A percentile compares a stretch with the other conserved stretches of the same genome.
phyloP scores from a whole-genome alignment of 108 stramenopile genomes.

The Skeletonema costatum region DNA sequence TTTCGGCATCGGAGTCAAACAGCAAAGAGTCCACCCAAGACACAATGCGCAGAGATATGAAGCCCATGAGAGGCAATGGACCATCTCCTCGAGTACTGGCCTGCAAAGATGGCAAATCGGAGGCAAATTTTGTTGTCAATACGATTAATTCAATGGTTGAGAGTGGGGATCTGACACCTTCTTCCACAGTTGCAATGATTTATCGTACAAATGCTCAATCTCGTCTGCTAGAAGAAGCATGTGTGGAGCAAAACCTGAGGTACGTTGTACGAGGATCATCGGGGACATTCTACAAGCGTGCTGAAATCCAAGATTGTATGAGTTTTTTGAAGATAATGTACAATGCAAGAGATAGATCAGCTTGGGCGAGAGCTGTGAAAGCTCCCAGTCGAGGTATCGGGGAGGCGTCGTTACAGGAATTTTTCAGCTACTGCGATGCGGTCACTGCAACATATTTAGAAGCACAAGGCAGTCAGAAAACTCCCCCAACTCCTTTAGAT shows the following conservation, averaged over 20 bases:
- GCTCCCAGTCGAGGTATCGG: slow-evolving; percentile 79
- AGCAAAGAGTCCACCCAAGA: slow-evolving; percentile 26
- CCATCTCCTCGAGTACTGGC: slow-evolving; percentile 70
- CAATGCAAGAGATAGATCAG: slow-evolving; percentile 69
- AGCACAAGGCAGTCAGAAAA: slow-evolving; percentile 10
- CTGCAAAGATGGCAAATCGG: slow-evolving; percentile 69
- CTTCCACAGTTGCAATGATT: slow-evolving; percentile 73
- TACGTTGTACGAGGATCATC: slow-evolving; percentile 76
- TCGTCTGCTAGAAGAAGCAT: slow-evolving; percentile 87
- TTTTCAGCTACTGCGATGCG: slow-evolving; percentile 61
- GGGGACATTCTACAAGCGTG: slow-evolving; percentile 79
- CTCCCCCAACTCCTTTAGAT: slow-evolving; percentile 62
- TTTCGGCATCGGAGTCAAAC: slow-evolving; percentile 38
- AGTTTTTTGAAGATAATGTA: slow-evolving; percentile 75
- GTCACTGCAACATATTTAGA: slow-evolving; percentile 42
- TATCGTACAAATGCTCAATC: slow-evolving; percentile 94
- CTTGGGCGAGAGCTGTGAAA: slow-evolving; percentile 73
- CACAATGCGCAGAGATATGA: slow-evolving; percentile 68
- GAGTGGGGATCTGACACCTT: slow-evolving; percentile 34
- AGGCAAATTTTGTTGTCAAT: slow-evolving; percentile 75
- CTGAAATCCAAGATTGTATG: slow-evolving; percentile 80
- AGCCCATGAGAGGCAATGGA: slow-evolving; percentile 77
- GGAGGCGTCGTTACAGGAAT: slow-evolving; percentile 59
- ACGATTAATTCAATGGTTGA: slow-evolving; percentile 64
- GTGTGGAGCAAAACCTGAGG: slow-evolving; percentile 70